Evolutionary conservation across 768 basidiomycete species (phyloP).

Genomic region (Lentinula edodes): DNA sequence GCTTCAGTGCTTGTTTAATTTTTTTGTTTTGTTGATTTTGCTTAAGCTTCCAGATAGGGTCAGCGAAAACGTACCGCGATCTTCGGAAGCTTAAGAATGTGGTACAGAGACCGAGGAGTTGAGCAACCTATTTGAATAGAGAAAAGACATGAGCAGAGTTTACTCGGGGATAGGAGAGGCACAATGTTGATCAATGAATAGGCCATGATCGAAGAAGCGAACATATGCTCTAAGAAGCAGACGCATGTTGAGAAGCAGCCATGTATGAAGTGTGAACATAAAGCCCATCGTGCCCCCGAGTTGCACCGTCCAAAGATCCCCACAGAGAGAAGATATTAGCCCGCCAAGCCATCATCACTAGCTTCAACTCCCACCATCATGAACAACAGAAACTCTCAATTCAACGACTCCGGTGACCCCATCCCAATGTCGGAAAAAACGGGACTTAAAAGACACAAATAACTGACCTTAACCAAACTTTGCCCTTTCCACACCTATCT

Average conservation of each 20-base stretch:
- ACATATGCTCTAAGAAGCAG: background rate
- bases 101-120: background rate
- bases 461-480: conserved; percentile 60
- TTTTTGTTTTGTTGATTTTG: no score
- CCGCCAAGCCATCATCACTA: background rate
- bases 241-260: background rate
- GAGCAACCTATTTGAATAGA: background rate
- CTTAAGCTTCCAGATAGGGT: no score
- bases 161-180: background rate
- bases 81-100: background rate
- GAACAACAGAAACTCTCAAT: background rate
- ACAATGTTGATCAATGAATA: background rate
- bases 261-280: background rate
- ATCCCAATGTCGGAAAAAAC: background rate
- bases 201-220: background rate
- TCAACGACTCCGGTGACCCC: background rate
- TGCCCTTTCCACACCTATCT: conserved; percentile 54
- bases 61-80: background rate
- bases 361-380: background rate
- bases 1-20: no score
- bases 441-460: background rate
- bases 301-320: background rate
- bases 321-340: background rate
- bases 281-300: background rate
- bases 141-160: background rate